Conservation (phyloP, 495 filamentous ascomycete genomes). For the Trichoderma reesei region DNA sequence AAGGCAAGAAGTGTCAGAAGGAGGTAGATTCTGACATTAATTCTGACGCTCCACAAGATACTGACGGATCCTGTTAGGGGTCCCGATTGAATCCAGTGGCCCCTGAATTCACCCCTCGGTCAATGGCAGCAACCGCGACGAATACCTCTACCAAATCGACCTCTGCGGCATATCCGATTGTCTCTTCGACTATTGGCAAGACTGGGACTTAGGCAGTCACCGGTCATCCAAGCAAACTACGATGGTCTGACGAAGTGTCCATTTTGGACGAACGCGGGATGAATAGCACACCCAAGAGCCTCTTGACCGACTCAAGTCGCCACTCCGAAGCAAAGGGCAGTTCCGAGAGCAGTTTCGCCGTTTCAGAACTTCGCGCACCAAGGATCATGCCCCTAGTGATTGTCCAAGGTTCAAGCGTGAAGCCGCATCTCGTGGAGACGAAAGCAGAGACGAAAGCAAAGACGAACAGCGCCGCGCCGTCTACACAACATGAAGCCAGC, state of each 20-base stretch:
- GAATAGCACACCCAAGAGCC: slow-evolving; percentile 5
- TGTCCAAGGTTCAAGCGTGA: background rate
- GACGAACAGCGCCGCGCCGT: background rate
- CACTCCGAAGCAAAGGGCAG: background rate
- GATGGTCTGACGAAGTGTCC: slow-evolving; percentile 9
- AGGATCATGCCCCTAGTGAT: background rate
- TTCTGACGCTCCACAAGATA: slow-evolving; percentile 32
- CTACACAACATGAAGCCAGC: background rate
- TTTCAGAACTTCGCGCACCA: background rate
- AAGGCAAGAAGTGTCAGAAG: slow-evolving; percentile 25
- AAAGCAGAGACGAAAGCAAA: background rate
- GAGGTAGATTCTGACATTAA: slow-evolving; percentile 31
- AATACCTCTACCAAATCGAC: background rate
- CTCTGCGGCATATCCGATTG: background rate
- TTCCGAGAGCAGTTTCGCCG: background rate
- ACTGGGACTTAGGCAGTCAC: background rate
- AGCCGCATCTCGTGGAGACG: background rate
- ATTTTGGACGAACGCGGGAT: background rate
- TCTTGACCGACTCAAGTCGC: background rate
- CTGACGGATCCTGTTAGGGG: slow-evolving; percentile 33
- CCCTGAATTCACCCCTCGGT: slow-evolving; percentile 43
- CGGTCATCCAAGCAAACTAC: background rate
- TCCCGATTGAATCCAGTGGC: slow-evolving; percentile 46
- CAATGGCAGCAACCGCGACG: slow-evolving; percentile 11
- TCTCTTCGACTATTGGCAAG: background rate